These are phyloP conservation scores for Geotrichum siamense DNA, from an alignment of 1,139 yeast species.

Conservation along the genomic window DNA sequence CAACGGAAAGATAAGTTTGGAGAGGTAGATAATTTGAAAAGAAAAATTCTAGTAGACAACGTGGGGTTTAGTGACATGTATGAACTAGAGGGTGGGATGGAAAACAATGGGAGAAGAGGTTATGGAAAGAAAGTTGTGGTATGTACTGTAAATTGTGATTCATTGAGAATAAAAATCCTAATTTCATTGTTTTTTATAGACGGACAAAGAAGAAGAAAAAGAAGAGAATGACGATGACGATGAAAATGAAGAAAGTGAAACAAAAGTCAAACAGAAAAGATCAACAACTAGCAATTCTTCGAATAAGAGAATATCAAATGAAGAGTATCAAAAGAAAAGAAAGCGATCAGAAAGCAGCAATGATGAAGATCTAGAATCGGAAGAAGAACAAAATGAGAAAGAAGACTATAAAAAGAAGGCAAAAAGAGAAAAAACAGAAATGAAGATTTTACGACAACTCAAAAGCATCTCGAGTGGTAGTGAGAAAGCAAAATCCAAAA, in stretches of 20 bases:
- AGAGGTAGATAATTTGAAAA: constrained; percentile 8
- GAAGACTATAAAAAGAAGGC: constrained; percentile 3
- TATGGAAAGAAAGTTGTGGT: constrained; percentile 11
- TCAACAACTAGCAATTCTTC: too few species aligned
- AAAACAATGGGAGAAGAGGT: constrained; percentile 8
- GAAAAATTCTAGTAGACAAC: constrained; percentile 10
- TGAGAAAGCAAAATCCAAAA: not conserved
- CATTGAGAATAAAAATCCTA: not conserved
- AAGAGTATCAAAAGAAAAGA: not conserved
- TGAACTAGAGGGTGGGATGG: constrained; percentile 18
- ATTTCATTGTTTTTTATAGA: not conserved
- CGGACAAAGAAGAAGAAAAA: not conserved
- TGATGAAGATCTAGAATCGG: not conserved
- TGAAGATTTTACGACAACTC: constrained; percentile 14
- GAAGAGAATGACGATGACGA: not conserved
- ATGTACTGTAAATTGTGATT: not conserved
- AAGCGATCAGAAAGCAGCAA: not conserved
- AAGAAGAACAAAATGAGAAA: not conserved
- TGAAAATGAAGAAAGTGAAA: not conserved
- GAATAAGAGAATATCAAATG: too few species aligned
- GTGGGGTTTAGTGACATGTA: constrained; percentile 25
- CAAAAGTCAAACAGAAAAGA: too few species aligned
- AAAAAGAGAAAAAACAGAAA: constrained; percentile 21
- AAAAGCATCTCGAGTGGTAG: constrained; percentile 1
- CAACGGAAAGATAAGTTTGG: constrained; percentile 1